Conservation (phyloP, 2,329 filamentous ascomycete genomes). For the Phialemonium atrogriseum region DNA sequence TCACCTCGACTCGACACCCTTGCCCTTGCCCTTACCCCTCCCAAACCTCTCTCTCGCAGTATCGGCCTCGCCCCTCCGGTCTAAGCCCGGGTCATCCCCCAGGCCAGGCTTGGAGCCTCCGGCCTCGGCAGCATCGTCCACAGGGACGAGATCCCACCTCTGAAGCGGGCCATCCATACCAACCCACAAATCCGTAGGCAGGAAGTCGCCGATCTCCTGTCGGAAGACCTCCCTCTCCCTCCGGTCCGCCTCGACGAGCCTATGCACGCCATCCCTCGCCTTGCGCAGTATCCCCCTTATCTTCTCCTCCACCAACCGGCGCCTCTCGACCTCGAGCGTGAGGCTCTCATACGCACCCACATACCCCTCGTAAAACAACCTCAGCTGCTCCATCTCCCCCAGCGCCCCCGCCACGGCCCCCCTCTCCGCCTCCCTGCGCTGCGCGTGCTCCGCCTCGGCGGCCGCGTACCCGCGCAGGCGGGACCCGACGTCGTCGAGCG, state of each 20-base stretch:
- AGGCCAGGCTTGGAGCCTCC: too few species aligned
- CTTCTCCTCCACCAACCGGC: constrained; percentile 63
- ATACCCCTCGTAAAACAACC: constrained; percentile 82
- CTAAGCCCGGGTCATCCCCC: too few species aligned
- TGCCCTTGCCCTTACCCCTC: too few species aligned
- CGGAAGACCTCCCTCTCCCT: constrained; percentile 70
- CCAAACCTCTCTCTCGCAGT: too few species aligned
- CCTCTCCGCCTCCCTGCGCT: constrained; percentile 67
- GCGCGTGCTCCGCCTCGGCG: constrained; percentile 54
- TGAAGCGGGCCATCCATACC: constrained; percentile 56
- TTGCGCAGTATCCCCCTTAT: constrained; percentile 69
- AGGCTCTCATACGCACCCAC: constrained; percentile 75
- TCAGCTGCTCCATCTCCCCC: constrained; percentile 66
- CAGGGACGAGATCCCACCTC: constrained; percentile 39
- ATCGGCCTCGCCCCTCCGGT: too few species aligned
- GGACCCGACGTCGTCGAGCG: constrained; percentile 59
- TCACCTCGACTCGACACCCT: too few species aligned
- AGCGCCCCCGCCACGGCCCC: constrained; percentile 61
- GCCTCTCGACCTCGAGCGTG: constrained; percentile 72
- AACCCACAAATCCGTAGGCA: constrained; percentile 84
- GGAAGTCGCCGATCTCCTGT: constrained; percentile 72
- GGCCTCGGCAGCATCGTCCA: constrained; percentile 16
- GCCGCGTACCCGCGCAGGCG: constrained; percentile 58
- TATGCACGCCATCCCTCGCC: constrained; percentile 67
- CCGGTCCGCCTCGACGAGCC: constrained; percentile 64